Evolutionary conservation across 495 filamentous ascomycete genomes (phyloP).

Genomic region (Neurospora tetrasperma): DNA sequence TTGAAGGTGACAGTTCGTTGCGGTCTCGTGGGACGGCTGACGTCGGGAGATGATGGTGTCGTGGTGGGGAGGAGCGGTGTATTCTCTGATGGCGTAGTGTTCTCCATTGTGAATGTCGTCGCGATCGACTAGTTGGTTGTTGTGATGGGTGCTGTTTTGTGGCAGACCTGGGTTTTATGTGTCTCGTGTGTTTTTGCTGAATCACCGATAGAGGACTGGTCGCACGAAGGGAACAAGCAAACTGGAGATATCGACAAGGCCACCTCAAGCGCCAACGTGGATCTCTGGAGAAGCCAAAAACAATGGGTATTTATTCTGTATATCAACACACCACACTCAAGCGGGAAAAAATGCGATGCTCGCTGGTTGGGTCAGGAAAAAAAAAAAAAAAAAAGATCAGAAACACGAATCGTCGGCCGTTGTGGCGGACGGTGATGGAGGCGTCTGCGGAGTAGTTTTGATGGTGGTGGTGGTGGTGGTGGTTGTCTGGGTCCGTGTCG

Average conservation of each 20-base stretch:
- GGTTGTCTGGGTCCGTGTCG: neutral
- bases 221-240: neutral
- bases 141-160: neutral
- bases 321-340: neutral
- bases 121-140: neutral
- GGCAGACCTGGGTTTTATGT: neutral
- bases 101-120: slow-evolving; percentile 13
- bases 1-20: slow-evolving; percentile 41
- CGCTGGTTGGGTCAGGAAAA: neutral
- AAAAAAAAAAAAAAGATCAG: neutral
- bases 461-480: neutral
- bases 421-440: neutral
- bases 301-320: neutral
- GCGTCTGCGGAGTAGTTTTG: neutral
- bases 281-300: neutral
- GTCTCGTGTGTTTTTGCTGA: neutral
- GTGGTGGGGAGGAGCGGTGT: slow-evolving; percentile 29
- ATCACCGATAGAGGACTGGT: neutral
- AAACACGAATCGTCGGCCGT: neutral
- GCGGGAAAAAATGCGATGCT: neutral
- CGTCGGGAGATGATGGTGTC: slow-evolving; percentile 20
- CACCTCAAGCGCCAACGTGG: neutral
- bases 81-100: slow-evolving; percentile 10
- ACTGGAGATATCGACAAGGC: neutral
- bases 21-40: slow-evolving; percentile 24